Base-by-base conservation (phyloP, 2,329 filamentous ascomycete genomes). In the Botrytis aclada region DNA sequence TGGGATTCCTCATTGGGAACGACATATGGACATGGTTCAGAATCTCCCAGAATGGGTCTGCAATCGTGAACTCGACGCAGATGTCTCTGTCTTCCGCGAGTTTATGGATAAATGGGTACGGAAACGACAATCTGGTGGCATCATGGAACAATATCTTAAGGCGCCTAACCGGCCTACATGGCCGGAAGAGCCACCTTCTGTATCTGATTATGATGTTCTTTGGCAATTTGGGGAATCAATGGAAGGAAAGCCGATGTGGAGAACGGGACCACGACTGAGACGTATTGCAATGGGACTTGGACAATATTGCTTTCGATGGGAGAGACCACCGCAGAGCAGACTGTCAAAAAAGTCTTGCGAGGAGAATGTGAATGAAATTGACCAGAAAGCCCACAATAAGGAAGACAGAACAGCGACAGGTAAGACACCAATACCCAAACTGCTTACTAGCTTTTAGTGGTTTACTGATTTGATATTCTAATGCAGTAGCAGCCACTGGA, bases 31-130 rank as follows among this genome's bases (percentile, higher is more conserved):
- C 22, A 75, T 73, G 73, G 74, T 75, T 47, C 73, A 75, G 43
- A 74, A 60, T 63, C 54, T 74, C 83, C 69, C 71, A 70, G 73
- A 74, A 63, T 75, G 73, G 73, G 43, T 69, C n/a, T 43, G 71
- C 54, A 72, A 72, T 54, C 71, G 71, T 34, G 63, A 75, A 70
- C 64, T 74, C 22, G 73, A 75, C 14, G 37, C 22, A 6, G 32
- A 54, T 22, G 64, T 54, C 3, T 54, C 32, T 9, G 32, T 20
- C 2, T 66, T 54, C n/a, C 45, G 64, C 32, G 16, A 39, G 12
- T 66, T 39, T 39, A 20, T 66, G 1, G 2, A 54, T 39, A 16
- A 20, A 7, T 54, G 64, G 64, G 32, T 54, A 29, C 3, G 22
- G 16, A 39, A 54, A 29, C 45, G 45, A 39, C 32, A 51, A 54